Evolutionary conservation across 495 filamentous ascomycete genomes (phyloP).

Genomic region (Xylaria venustula): DNA sequence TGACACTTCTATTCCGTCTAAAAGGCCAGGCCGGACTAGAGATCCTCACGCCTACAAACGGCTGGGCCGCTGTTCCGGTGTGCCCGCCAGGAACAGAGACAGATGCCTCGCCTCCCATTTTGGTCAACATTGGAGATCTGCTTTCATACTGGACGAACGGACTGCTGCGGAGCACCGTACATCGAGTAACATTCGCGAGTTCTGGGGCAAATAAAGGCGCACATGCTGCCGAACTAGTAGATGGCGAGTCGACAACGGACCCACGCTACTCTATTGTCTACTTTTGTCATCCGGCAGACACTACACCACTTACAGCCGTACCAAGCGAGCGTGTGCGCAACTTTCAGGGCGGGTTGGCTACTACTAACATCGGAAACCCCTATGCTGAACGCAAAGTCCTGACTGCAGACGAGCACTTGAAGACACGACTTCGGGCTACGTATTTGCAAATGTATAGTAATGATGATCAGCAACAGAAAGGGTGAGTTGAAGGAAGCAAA

Average conservation of each 20-base stretch:
- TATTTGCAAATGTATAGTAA: slow-evolving; percentile 53
- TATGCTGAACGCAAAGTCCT: slow-evolving; percentile 56
- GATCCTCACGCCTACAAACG: slow-evolving; percentile 58
- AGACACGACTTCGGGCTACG: slow-evolving; percentile 69
- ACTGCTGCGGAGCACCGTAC: slow-evolving; percentile 79
- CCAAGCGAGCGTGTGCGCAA: slow-evolving; percentile 59
- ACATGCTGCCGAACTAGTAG: slow-evolving; percentile 30
- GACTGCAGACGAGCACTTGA: slow-evolving; percentile 83
- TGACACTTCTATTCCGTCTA: slow-evolving; percentile 86
- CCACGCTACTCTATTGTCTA: slow-evolving; percentile 82
- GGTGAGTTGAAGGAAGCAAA: neutral
- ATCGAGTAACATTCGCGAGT: slow-evolving; percentile 77
- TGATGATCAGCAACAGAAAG: neutral
- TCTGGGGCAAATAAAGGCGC: slow-evolving; percentile 9
- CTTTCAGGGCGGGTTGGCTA: slow-evolving; percentile 21
- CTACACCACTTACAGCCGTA: slow-evolving; percentile 67
- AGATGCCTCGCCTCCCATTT: slow-evolving; percentile 67
- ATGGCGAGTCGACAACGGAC: slow-evolving; percentile 52
- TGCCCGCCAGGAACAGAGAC: slow-evolving; percentile 49
- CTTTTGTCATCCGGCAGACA: slow-evolving; percentile 83
- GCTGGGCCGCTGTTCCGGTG: slow-evolving; percentile 65
- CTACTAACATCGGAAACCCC: slow-evolving; percentile 40
- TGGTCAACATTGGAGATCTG: slow-evolving; percentile 91
- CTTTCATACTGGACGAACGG: slow-evolving; percentile 91
- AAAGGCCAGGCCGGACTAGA: slow-evolving; percentile 83